Conservation (phyloP, 2,329 filamentous ascomycete species). For the Talaromyces funiculosus region DNA sequence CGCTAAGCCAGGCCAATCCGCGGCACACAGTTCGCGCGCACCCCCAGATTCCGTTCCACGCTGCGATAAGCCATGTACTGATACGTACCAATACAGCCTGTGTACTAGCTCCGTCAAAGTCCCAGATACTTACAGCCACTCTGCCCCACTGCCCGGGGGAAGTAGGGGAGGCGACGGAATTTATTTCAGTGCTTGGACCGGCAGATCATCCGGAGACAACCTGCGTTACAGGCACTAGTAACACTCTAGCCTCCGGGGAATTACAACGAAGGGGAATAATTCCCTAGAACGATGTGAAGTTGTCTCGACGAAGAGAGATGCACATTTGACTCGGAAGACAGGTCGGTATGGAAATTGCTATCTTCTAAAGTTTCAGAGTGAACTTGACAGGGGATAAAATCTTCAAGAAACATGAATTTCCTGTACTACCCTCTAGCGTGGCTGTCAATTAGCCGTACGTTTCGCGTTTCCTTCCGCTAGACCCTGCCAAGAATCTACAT, state of each 20-base stretch:
- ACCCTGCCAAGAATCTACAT: neutral
- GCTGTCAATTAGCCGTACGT: too few relatives aligned
- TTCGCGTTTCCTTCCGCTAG: neutral
- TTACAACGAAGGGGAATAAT: slow-evolving; percentile 2
- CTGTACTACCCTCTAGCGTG: neutral
- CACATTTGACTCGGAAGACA: neutral
- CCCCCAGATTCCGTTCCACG: slow-evolving; percentile 8
- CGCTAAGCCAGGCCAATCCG: slow-evolving; percentile 8
- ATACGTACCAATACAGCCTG: neutral
- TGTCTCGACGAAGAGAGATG: neutral
- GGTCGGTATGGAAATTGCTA: neutral
- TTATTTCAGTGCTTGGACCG: neutral
- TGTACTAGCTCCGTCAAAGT: neutral
- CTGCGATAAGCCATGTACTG: neutral
- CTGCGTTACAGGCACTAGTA: neutral
- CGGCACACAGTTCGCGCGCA: slow-evolving; percentile 4
- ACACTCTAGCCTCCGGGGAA: neutral
- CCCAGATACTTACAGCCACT: too few relatives aligned
- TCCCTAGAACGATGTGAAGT: neutral
- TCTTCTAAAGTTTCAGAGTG: neutral
- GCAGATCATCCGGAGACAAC: neutral
- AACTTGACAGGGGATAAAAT: neutral
- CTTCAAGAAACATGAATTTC: neutral
- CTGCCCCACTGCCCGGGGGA: neutral
- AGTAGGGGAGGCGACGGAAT: neutral